Evolutionary conservation across 1,284 basidiomycete species (phyloP), one percentile per base, ranked within the genome.

Genomic region (Ustilago trichophora): DNA sequence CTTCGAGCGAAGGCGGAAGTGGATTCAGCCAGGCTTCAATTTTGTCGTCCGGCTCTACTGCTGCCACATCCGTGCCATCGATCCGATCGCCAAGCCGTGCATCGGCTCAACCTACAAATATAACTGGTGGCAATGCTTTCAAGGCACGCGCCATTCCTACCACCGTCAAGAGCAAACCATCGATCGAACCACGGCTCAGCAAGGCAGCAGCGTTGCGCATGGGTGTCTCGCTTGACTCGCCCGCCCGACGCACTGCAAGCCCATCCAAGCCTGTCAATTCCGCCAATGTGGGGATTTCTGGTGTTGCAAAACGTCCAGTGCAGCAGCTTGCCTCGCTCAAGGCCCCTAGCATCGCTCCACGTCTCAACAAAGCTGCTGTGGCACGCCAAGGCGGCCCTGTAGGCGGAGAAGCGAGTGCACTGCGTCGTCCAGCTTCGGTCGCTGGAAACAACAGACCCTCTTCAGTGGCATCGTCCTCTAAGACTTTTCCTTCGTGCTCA

Each of bases 111-210:
- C 34, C 53, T 2, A 41, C 34, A 5, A 26, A 31, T 6, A 42
- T 21, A 32, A 9, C 42, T 6, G 24, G n/a, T n/a, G n/a, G n/a
- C n/a, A 10, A 12, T n/a, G 26, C n/a, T 10, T 52, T 52, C 54
- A 56, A 48, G 35, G 54, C 59, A 3, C 34, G 52, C 2, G 32
- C 38, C 15, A 31, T 55, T 19, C 54, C 49, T 1, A 21, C 35
- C 4, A 78, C 31, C 12, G 68, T 18, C 77, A 81, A 34, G 76
- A 82, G 27, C 4, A 79, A 83, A 15, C 90, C 91, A 0, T 86
- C 88, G 65, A 91, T 91, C 58, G 84, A 87, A 21, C 92, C 92
- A 0, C 88, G 91, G 32, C 88, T 87, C 55, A 89, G 90, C 8
- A 87, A 87, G 47, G 88, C 90, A 0, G 90, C 92, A 0, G 87